Percentiles rank a stretch among this genome's conserved stretches.
These are phyloP conservation scores for Penicillium psychrosexuale DNA, from an alignment of 2,329 filamentous ascomycete genomes.

Conservation along the genomic window DNA sequence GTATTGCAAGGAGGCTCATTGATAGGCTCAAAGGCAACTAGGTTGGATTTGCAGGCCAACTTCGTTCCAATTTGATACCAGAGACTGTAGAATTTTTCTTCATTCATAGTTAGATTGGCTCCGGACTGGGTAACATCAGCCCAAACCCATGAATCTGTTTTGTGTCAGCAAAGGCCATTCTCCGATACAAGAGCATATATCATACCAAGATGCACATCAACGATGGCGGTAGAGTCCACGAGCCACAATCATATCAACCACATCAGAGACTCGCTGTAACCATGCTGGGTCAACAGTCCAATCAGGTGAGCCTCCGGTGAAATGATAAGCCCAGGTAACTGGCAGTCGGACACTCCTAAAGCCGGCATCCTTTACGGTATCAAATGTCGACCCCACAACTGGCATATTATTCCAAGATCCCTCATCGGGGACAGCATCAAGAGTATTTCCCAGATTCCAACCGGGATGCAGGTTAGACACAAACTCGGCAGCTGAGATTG, in stretches of 20 bases:
- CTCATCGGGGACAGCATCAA: conserved; percentile 56
- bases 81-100: conserved; percentile 55
- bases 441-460: conserved; percentile 61
- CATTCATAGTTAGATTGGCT: conserved; percentile 52
- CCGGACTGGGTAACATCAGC: conserved; percentile 49
- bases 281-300: conserved; percentile 55
- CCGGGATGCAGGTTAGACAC: conserved; percentile 53
- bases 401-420: conserved; percentile 59
- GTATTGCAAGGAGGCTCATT: conserved; percentile 58
- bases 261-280: conserved; percentile 57
- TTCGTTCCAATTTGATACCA: conserved; percentile 58
- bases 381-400: conserved; percentile 51
- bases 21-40: conserved; percentile 58
- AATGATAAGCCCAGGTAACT: conserved; percentile 60
- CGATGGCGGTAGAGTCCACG: conserved; percentile 52
- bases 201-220: conserved; percentile 57
- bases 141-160: conserved; percentile 54
- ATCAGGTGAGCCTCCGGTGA: conserved; percentile 47
- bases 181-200: not conserved
- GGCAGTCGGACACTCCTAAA: conserved; percentile 60
- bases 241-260: conserved; percentile 55
- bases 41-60: conserved; percentile 54
- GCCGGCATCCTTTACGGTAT: conserved; percentile 52
- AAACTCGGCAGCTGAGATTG: conserved; percentile 48
- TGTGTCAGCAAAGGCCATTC: not conserved